These are phyloP conservation scores for Solanum arcanum DNA, from an alignment of 257 asterid species.

Conservation along the genomic window DNA sequence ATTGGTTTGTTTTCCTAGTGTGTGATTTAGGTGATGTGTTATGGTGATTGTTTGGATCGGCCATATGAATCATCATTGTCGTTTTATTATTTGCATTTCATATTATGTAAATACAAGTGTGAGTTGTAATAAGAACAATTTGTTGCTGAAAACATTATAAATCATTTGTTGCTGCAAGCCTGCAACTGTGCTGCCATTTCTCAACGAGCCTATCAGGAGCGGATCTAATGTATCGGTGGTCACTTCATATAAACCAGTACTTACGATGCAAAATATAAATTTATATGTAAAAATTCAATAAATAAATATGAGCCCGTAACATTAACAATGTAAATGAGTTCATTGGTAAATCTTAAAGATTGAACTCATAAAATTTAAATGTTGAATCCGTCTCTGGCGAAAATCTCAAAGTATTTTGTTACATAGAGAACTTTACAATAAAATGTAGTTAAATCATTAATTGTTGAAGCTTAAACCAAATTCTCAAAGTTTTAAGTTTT, in stretches of 20 bases:
- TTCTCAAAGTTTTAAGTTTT: background rate
- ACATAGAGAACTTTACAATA: background rate
- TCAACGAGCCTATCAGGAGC: background rate
- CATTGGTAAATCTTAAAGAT: background rate
- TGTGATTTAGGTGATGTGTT: background rate
- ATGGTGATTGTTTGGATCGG: background rate
- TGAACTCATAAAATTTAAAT: background rate
- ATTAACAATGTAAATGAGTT: background rate
- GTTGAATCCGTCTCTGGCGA: too few relatives aligned
- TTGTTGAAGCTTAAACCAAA: background rate
- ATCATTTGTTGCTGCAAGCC: background rate
- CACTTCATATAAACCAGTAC: background rate
- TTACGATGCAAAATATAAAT: background rate
- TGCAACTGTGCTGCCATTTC: background rate
- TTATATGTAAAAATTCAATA: background rate
- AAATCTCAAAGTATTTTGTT: background rate
- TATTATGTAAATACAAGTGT: background rate
- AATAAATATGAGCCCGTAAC: background rate
- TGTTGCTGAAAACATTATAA: background rate
- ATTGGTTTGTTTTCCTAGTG: background rate
- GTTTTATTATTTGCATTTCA: background rate
- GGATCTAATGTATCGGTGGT: background rate
- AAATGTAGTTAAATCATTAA: background rate
- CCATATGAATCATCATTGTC: background rate
- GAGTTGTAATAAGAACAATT: background rate